phyloP scores from a whole-genome alignment of 495 filamentous ascomycete species.

The Echria macrotheca region DNA sequence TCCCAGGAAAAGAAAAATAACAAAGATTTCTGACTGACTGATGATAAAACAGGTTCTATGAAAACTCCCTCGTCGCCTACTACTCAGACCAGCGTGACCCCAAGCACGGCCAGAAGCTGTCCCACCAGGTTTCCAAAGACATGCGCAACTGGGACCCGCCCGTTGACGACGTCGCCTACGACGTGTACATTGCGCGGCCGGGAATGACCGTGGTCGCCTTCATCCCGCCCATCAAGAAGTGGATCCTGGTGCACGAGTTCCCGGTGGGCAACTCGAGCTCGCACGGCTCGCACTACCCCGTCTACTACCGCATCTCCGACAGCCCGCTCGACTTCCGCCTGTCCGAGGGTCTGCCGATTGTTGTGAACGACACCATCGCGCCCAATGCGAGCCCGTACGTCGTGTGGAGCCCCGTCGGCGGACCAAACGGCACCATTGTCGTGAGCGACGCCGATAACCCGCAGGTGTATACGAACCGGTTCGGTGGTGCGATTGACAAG shows the following conservation, averaged over 20 bases:
- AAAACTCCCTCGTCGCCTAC: constrained; percentile 55
- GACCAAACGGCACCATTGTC: constrained; percentile 53
- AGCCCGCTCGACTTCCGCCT: constrained; percentile 49
- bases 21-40: too few relatives aligned
- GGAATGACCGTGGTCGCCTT: constrained; percentile 58
- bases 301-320: constrained; percentile 48
- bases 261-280: constrained; percentile 27
- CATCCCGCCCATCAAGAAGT: constrained; percentile 24
- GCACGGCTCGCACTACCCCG: constrained; percentile 33
- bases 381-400: constrained; percentile 53
- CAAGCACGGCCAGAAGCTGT: constrained; percentile 60
- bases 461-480: constrained; percentile 53
- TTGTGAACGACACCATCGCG: constrained; percentile 41
- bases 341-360: constrained; percentile 37
- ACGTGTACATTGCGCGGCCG: constrained; percentile 56
- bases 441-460: constrained; percentile 46
- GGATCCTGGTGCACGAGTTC: constrained; percentile 24
- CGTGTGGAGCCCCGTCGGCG: constrained; percentile 49
- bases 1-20: too few relatives aligned
- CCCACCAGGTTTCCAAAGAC: constrained; percentile 55
- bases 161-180: constrained; percentile 57
- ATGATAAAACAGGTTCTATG: constrained; percentile 36
- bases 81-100: constrained; percentile 67
- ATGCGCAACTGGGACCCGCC: constrained; percentile 51
- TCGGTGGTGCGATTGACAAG: constrained; percentile 45